Evolutionary conservation across 768 basidiomycete genomes (phyloP), one percentile per base, ranked within the genome.

Genomic region (Hydnomerulius pinastri): DNA sequence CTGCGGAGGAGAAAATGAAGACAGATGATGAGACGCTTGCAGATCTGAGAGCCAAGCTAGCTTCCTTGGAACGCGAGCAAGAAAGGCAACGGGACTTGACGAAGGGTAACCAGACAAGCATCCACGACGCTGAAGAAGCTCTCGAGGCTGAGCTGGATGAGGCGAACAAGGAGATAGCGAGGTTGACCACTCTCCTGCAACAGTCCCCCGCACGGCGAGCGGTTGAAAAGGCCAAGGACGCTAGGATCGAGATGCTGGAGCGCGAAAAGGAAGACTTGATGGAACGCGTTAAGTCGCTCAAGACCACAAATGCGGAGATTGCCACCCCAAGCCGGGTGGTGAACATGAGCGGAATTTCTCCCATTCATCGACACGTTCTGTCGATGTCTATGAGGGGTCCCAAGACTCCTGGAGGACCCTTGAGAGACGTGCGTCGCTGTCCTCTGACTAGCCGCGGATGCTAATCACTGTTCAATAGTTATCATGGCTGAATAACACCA

Each of bases 151-250:
- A 92, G 58, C 78, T 94, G 36, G 87, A 90, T 49, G 77, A 81
- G 1, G 90, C 92, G 0, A 76, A 90, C 62, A 81, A 71, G 60
- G 89, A 92, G 65, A 86, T 91, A 50, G 86, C 84, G 0, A 77
- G 81, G 32, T 71, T 94, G 36, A 79, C 77, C n/a, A 76, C 80
- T 0, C 61, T 87, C 27, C 72, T 92, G 37, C 78, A 77, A 25
- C 86, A 89, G 54, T 90, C 85, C 17, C 88, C 87, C 13, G 85
- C 83, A 46, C 78, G 85, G 11, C 86, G 85, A 59, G 88, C 91
- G 0, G 81, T 93, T 49, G 86, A 89, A 20, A 82, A 80, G 54
- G 87, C 86, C 15, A 87, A 85, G 58, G 88, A 93, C 38, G 71
- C 81, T 24, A 84, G 81, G 65, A 85, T 94, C 38, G 84, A 87